Evolutionary conservation across 768 basidiomycete species (phyloP).

Genomic region (Rhizopogon salebrosus): DNA sequence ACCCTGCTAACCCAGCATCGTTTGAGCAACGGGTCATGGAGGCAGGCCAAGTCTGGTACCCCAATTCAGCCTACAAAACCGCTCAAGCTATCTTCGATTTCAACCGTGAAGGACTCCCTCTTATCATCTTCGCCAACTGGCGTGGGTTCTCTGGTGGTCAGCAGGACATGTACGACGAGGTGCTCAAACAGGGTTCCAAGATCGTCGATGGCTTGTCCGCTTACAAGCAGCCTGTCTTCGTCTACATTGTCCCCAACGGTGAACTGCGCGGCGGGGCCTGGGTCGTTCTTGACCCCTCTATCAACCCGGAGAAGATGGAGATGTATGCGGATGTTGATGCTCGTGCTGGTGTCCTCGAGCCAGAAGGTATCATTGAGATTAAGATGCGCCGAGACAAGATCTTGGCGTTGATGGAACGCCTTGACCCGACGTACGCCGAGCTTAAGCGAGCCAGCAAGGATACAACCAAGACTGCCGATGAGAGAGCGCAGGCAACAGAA

Average conservation of each 20-base stretch:
- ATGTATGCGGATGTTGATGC: slow-evolving; percentile 98
- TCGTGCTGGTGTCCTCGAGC: slow-evolving; percentile 93
- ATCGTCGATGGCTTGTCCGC: slow-evolving; percentile 97
- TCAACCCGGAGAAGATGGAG: slow-evolving; percentile 96
- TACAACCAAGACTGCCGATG: slow-evolving; percentile 62
- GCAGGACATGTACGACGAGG: slow-evolving; percentile 98
- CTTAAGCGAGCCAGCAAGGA: slow-evolving; percentile 83
- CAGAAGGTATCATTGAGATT: slow-evolving; percentile 96
- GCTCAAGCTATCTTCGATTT: slow-evolving; percentile 99
- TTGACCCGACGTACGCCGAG: slow-evolving; percentile 77
- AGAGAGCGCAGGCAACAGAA: slow-evolving; percentile 64
- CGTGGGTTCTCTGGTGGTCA: slow-evolving; percentile 99
- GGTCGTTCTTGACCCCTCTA: slow-evolving; percentile 98
- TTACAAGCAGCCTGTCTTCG: slow-evolving; percentile 97
- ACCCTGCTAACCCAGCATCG: slow-evolving; percentile 94
- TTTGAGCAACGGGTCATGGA: slow-evolving; percentile 99
- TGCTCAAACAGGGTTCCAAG: slow-evolving; percentile 95
- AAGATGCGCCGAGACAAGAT: slow-evolving; percentile 97
- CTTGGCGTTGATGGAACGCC: slow-evolving; percentile 83
- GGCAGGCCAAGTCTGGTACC: slow-evolving; percentile 99
- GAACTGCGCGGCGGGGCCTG: slow-evolving; percentile 98
- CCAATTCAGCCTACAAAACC: slow-evolving; percentile 98
- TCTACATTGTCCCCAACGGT: slow-evolving; percentile 97
- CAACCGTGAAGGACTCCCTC: slow-evolving; percentile 91
- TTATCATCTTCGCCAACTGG: slow-evolving; percentile 99